Percentiles rank a stretch among this genome's conserved stretches.
These are phyloP conservation scores for Kwoniella sp. DNA, from an alignment of 768 basidiomycete species.

Conservation along the genomic window DNA sequence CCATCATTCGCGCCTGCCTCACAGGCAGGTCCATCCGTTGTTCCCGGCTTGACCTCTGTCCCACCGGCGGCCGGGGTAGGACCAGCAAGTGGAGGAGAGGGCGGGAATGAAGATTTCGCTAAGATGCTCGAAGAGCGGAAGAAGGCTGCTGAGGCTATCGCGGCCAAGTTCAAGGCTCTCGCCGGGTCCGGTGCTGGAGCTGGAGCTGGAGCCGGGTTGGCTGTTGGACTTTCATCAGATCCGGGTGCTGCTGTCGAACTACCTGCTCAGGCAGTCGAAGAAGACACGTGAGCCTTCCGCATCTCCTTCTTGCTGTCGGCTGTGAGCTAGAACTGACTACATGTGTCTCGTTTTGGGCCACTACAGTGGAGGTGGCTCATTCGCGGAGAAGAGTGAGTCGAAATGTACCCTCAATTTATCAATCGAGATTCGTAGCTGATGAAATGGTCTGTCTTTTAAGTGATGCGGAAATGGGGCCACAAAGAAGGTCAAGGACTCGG, in stretches of 20 bases:
- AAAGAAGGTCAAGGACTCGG: constrained; percentile 92
- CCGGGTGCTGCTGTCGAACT: not conserved
- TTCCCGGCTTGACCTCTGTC: constrained; percentile 24
- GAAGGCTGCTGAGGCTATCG: constrained; percentile 52
- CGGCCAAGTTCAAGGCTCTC: constrained; percentile 42
- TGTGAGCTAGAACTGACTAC: too few species aligned
- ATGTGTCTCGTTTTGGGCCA: not conserved
- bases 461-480: constrained; percentile 97
- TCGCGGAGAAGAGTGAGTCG: constrained; percentile 51
- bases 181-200: constrained; percentile 29
- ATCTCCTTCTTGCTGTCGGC: too few species aligned
- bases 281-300: constrained; percentile 48
- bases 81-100: not conserved
- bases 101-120: constrained; percentile 23
- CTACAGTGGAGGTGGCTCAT: constrained; percentile 32
- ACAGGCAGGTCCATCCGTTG: constrained; percentile 13
- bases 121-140: constrained; percentile 44
- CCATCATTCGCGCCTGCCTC: not conserved
- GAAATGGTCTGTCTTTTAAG: constrained; percentile 25
- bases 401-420: not conserved
- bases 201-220: constrained; percentile 3
- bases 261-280: constrained; percentile 12
- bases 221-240: constrained; percentile 12
- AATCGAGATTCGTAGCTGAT: constrained; percentile 7
- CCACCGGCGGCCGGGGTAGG: not conserved